Conservation (phyloP, 2,329 filamentous ascomycete genomes). For the Cladosporium sp. region DNA sequence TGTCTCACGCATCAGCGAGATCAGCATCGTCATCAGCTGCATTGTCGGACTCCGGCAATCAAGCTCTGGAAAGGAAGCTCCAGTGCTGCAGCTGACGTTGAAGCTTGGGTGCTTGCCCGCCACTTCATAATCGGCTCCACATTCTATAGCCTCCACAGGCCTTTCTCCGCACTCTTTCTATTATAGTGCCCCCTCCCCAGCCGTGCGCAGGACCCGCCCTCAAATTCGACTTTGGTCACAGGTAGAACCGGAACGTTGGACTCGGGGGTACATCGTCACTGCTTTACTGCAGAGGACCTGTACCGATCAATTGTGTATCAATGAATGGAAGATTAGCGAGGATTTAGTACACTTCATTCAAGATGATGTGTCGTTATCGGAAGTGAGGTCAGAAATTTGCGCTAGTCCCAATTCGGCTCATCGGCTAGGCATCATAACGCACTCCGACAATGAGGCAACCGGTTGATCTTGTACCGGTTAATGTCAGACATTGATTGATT, state of each 20-base stretch:
- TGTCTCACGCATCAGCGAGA: neutral
- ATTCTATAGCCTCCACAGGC: neutral
- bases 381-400: neutral
- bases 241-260: too few relatives aligned
- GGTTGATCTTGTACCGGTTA: neutral
- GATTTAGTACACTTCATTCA: neutral
- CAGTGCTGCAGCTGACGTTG: constrained; percentile 17
- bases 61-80: neutral
- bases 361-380: neutral
- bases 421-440: neutral
- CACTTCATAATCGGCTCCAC: constrained; percentile 13
- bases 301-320: neutral
- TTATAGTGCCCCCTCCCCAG: too few relatives aligned
- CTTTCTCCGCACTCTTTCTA: too few relatives aligned
- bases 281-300: neutral
- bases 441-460: neutral
- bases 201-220: too few relatives aligned
- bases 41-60: neutral
- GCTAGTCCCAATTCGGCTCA: neutral
- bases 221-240: too few relatives aligned
- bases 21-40: neutral
- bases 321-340: neutral
- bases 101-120: neutral
- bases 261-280: too few relatives aligned
- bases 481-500: neutral